Evolutionary conservation across 2,329 filamentous ascomycete species (phyloP).

Genomic region (Blumeria hordei): DNA sequence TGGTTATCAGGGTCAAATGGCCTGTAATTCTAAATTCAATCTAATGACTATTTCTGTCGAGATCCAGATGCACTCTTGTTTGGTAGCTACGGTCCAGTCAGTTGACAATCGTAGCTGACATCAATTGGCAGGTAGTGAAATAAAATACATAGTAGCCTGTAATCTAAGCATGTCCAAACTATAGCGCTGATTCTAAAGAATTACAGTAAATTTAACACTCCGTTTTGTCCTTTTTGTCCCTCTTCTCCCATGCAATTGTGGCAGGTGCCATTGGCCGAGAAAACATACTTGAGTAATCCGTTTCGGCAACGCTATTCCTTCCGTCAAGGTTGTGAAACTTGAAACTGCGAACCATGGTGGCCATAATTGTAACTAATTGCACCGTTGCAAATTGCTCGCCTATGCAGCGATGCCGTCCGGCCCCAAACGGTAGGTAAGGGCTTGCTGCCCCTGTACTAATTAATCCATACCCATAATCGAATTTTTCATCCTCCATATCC

Average conservation of each 20-base stretch:
- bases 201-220: no score
- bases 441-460: constrained; percentile 77
- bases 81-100: no score
- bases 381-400: constrained; percentile 92
- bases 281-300: constrained; percentile 47
- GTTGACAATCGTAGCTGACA: no score
- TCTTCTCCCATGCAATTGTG: constrained; percentile 50
- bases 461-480: constrained; percentile 84
- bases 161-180: no score
- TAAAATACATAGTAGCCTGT: no score
- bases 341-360: constrained; percentile 51
- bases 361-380: constrained; percentile 69
- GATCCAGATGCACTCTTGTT: no score
- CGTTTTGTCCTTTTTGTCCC: constrained; percentile 18
- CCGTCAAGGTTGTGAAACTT: constrained; percentile 57
- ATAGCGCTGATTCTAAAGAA: no score
- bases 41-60: no score
- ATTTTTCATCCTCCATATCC: constrained; percentile 43
- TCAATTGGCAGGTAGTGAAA: no score
- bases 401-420: constrained; percentile 80
- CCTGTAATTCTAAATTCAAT: no score
- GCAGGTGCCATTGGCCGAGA: constrained; percentile 49
- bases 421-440: constrained; percentile 84
- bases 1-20: no score
- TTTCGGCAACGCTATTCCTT: constrained; percentile 40